Base-by-base conservation (phyloP, 2,329 filamentous ascomycete genomes). In the Bretziella fagacearum region DNA sequence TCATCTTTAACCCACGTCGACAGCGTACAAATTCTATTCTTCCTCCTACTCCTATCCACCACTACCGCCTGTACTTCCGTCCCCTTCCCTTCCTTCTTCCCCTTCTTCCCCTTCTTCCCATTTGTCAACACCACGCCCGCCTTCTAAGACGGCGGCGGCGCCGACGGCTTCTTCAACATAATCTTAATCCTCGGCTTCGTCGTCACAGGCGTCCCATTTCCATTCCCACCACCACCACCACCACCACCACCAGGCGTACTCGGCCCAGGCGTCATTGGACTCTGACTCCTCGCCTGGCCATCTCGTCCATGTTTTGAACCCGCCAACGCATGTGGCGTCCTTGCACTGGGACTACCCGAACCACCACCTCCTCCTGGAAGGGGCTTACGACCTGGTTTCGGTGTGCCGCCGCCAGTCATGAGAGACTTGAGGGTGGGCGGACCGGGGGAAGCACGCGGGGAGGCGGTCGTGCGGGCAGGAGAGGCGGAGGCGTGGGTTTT, bases 141-240 rank as follows among this genome's bases (percentile, higher is more conserved):
- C 36, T 10, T 7, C 13, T 11, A 11, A 32, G 10, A 30, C 46
- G 7, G n/a, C n/a, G n/a, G n/a, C n/a, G n/a, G n/a, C n/a, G n/a
- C n/a, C n/a, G 44, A 39, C 30, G 49, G 49, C 41, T 47, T 51
- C 41, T 51, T 51, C 22, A 51, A 15, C 49, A 46, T 51, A 6
- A 51, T 26, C 27, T 48, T 51, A 25, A 51, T 51, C 8, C 49
- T 45, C 11, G 49, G 45, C 37, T 51, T 51, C 13, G 40, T 22
- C 13, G 39, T 39, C 18, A 30, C 47, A 4, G 41, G 32, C 11
- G 44, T 20, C 8, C 25, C 25, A n/a, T n/a, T 30, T 22, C 18
- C 8, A n/a, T 36, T 6, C 42, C 37, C 6, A 18, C 17, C 2
- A 13, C 44, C 6, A 20, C 10, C 10, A 36, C 26, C 15, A 43